phyloP scores from a whole-genome alignment of 805 yeast genomes.

The Peterozyma toletana region DNA sequence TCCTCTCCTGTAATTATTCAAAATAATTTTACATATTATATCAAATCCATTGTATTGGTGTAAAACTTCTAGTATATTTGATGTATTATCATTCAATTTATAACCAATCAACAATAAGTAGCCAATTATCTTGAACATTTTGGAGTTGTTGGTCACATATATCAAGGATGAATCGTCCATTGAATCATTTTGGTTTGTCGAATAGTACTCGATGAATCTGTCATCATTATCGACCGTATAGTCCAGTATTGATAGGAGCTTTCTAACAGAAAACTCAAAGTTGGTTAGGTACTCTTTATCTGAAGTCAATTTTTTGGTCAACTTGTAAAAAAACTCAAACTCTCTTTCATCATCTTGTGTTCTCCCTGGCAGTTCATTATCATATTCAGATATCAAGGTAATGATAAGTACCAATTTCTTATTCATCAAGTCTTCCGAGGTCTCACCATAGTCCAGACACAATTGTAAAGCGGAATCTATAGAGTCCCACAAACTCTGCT shows the following conservation, averaged over 20 bases:
- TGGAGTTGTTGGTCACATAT: constrained; percentile 18
- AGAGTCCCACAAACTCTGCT: constrained; percentile 22
- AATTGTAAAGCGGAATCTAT: constrained; percentile 22
- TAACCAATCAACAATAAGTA: constrained; percentile 21
- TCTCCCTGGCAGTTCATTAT: constrained; percentile 12
- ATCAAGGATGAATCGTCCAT: constrained; percentile 2
- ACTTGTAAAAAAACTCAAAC: constrained; percentile 16
- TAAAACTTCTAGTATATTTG: constrained; percentile 34
- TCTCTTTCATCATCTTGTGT: constrained; percentile 13
- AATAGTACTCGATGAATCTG: constrained; percentile 11
- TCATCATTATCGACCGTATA: constrained; percentile 19
- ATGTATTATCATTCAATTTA: constrained; percentile 10
- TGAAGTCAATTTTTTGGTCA: constrained; percentile 18
- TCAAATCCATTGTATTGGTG: constrained; percentile 47
- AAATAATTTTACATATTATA: constrained; percentile 24
- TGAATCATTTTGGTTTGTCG: constrained; percentile 5
- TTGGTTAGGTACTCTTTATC: constrained; percentile 25
- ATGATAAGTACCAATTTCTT: constrained; percentile 25
- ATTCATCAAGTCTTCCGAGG: constrained; percentile 21
- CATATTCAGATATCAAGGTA: constrained; percentile 20
- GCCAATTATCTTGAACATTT: constrained; percentile 22
- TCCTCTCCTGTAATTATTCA: constrained; percentile 15
- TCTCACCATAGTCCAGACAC: constrained; percentile 9
- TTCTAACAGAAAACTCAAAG: constrained; percentile 38
- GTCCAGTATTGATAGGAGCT: constrained; percentile 37